phyloP scores from a whole-genome alignment of 2,329 filamentous ascomycete genomes.

The Trichoderma sp. region DNA sequence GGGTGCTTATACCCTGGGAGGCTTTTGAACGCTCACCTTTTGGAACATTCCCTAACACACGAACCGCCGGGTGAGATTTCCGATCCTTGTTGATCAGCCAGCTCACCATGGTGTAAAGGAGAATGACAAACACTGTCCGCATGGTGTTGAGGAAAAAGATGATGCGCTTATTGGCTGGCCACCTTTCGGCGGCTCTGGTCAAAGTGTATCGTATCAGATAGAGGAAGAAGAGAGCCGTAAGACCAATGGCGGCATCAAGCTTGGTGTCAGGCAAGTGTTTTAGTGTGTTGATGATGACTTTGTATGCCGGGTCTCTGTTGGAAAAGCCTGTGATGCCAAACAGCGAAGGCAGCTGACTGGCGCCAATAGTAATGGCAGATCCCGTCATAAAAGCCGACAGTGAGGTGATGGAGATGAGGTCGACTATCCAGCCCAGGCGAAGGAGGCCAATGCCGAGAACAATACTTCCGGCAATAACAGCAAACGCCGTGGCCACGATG shows the following conservation, averaged over 20 bases:
- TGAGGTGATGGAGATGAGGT: conserved; percentile 85
- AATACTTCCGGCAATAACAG: conserved; percentile 73
- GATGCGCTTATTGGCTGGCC: conserved; percentile 65
- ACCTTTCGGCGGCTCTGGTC: conserved; percentile 63
- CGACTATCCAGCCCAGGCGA: conserved; percentile 84
- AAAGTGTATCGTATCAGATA: conserved; percentile 71
- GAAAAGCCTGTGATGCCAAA: conserved; percentile 76
- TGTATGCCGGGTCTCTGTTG: conserved; percentile 75
- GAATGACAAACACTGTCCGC: conserved; percentile 84
- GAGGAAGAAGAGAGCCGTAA: conserved; percentile 75
- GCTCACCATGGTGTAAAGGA: conserved; percentile 89
- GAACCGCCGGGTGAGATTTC: conserved; percentile 63
- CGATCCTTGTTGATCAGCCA: conserved; percentile 75
- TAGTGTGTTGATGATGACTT: conserved; percentile 78
- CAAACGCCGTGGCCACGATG: conserved; percentile 73
- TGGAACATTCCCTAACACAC: conserved; percentile 73
- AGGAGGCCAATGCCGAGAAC: conserved; percentile 76
- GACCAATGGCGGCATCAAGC: conserved; percentile 81
- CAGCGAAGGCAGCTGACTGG: conserved; percentile 77
- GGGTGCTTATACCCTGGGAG: not conserved
- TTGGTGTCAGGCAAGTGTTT: conserved; percentile 64
- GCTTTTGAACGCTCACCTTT: conserved; percentile 47
- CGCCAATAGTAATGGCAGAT: conserved; percentile 82
- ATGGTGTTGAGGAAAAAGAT: conserved; percentile 92
- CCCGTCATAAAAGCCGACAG: conserved; percentile 97